Evolutionary conservation across 495 filamentous ascomycete genomes (phyloP).

Genomic region (Venustampulla echinocandica): DNA sequence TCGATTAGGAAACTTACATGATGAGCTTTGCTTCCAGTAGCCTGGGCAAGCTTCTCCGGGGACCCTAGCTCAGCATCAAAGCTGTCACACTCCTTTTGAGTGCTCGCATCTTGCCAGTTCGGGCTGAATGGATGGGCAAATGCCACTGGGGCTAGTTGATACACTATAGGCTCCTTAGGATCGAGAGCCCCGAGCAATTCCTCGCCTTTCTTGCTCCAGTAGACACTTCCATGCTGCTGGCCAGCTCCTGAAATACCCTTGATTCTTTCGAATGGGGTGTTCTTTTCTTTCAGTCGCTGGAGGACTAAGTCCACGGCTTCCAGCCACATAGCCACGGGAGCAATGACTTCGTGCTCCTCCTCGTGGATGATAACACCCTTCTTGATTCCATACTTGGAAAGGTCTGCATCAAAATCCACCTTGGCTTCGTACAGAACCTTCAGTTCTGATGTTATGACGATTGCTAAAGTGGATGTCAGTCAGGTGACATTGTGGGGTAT

Average conservation of each 20-base stretch:
- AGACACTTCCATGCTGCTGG: conserved; percentile 93
- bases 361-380: conserved; percentile 84
- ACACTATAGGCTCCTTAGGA: conserved; percentile 48
- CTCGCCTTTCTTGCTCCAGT: conserved; percentile 75
- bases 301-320: conserved; percentile 85
- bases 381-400: conserved; percentile 71
- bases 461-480: conserved; percentile 35
- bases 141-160: conserved; percentile 55
- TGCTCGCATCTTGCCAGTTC: conserved; percentile 97
- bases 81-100: conserved; percentile 79
- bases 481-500: neutral
- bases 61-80: conserved; percentile 68
- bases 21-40: conserved; percentile 87
- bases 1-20: conserved; percentile 68
- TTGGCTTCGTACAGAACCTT: conserved; percentile 67
- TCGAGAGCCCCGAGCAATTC: conserved; percentile 51
- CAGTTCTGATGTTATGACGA: conserved; percentile 74
- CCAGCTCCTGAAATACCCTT: conserved; percentile 83
- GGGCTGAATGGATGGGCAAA: conserved; percentile 85
- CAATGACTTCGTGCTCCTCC: conserved; percentile 75
- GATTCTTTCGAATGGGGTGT: conserved; percentile 68
- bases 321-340: conserved; percentile 89
- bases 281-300: conserved; percentile 56
- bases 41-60: conserved; percentile 57
- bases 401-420: conserved; percentile 63